Evolutionary conservation across 768 basidiomycete species (phyloP).

Genomic region (Psilocybe azurescens): DNA sequence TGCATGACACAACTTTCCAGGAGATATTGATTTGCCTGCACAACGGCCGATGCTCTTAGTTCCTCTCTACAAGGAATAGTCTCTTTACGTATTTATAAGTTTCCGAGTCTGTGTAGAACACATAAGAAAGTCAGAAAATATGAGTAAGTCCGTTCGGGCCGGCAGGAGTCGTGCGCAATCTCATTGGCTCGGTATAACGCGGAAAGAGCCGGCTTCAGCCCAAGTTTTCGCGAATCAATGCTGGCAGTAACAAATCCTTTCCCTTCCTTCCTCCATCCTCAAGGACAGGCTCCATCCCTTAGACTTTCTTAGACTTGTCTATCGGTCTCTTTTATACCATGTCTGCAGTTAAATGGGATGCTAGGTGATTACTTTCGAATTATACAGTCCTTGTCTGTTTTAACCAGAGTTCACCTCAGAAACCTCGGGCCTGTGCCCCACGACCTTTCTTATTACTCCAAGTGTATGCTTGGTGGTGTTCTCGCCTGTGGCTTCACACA

Average conservation of each 20-base stretch:
- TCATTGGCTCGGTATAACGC: constrained; percentile 44
- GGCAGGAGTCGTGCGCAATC: no score
- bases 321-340: constrained; percentile 41
- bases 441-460: constrained; percentile 77
- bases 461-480: constrained; percentile 87
- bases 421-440: constrained; percentile 77
- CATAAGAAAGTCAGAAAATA: not conserved
- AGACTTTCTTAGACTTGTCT: constrained; percentile 38
- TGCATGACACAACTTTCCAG: constrained; percentile 14
- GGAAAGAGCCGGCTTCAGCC: constrained; percentile 39
- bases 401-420: constrained; percentile 39
- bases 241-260: constrained; percentile 26
- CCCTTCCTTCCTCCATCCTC: constrained; percentile 27
- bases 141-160: constrained; percentile 2
- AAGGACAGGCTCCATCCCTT: constrained; percentile 29
- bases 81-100: not conserved
- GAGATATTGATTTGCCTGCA: not conserved
- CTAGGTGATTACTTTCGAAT: constrained; percentile 50
- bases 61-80: not conserved
- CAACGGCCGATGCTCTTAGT: not conserved
- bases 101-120: not conserved
- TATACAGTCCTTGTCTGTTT: not conserved
- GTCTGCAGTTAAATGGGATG: constrained; percentile 77
- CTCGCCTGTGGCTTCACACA: constrained; percentile 90
- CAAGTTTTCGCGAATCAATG: constrained; percentile 32